Percentiles rank a stretch among this genome's conserved stretches.
Conservation (phyloP, 2,329 filamentous ascomycete genomes). For the Fusarium pseudonygamai region DNA sequence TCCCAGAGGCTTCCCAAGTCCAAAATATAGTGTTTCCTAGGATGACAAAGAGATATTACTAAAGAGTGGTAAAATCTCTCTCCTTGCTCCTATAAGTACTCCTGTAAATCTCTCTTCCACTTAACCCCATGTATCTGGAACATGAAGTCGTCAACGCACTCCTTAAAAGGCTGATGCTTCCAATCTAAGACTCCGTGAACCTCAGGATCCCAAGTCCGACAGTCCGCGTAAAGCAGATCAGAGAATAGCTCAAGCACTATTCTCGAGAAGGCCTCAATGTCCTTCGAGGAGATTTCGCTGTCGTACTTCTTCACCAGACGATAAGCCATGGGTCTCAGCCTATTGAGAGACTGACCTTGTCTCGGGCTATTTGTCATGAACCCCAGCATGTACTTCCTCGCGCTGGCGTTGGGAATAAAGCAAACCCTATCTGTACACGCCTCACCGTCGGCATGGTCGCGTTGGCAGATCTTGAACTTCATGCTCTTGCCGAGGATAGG, state of each 20-base stretch:
- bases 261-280: not conserved
- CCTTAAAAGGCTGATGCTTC: not conserved
- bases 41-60: not conserved
- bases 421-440: not conserved
- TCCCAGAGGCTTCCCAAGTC: not conserved
- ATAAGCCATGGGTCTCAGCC: not conserved
- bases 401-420: slow-evolving; percentile 1
- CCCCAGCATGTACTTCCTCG: not conserved
- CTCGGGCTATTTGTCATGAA: not conserved
- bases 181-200: slow-evolving; percentile 7
- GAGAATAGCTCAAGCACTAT: not conserved
- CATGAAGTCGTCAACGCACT: not conserved
- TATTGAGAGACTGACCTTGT: no score
- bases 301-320: not conserved
- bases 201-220: not conserved
- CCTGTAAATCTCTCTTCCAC: not conserved
- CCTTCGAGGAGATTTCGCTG: not conserved
- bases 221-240: not conserved
- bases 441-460: not conserved
- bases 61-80: no score
- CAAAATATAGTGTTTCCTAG: not conserved
- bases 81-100: not conserved
- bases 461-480: not conserved
- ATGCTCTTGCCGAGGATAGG: not conserved
- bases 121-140: not conserved